Percentiles rank a stretch among this genome's conserved stretches.
Evolutionary conservation across 441 rosid species (phyloP).

Genomic region (Cnidoscolus chayamansa): DNA sequence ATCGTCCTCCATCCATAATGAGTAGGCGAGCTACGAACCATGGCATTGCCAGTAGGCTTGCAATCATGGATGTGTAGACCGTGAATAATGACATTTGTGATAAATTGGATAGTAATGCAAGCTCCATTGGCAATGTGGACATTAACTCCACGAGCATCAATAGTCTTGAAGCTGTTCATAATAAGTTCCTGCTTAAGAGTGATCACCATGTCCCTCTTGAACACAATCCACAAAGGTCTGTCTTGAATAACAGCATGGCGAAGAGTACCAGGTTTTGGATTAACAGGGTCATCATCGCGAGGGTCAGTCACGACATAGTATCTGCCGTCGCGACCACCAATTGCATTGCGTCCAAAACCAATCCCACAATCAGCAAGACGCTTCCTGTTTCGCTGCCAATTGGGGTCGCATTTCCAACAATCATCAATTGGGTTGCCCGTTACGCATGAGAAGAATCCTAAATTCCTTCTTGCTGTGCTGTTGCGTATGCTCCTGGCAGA

Average conservation of each 20-base stretch:
- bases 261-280: conserved; percentile 79
- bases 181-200: conserved; percentile 79
- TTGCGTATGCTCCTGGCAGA: conserved; percentile 47
- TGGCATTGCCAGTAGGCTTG: conserved; percentile 82
- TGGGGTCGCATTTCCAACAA: conserved; percentile 88
- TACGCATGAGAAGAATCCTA: conserved; percentile 69
- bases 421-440: conserved; percentile 91
- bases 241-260: conserved; percentile 85
- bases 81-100: conserved; percentile 75
- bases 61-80: conserved; percentile 87
- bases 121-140: conserved; percentile 92
- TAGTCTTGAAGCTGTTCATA: conserved; percentile 86
- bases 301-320: conserved; percentile 74
- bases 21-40: conserved; percentile 70
- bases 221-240: conserved; percentile 81
- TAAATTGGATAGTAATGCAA: conserved; percentile 78
- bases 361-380: conserved; percentile 76
- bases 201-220: conserved; percentile 79
- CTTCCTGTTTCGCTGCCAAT: conserved; percentile 73
- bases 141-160: conserved; percentile 80
- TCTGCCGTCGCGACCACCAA: conserved; percentile 81
- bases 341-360: conserved; percentile 83
- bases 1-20: conserved; percentile 79
- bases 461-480: conserved; percentile 63
- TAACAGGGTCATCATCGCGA: conserved; percentile 58